Base-by-base conservation (phyloP, 108 stramenopile genomes). In the Discostella pseudostelligera region DNA sequence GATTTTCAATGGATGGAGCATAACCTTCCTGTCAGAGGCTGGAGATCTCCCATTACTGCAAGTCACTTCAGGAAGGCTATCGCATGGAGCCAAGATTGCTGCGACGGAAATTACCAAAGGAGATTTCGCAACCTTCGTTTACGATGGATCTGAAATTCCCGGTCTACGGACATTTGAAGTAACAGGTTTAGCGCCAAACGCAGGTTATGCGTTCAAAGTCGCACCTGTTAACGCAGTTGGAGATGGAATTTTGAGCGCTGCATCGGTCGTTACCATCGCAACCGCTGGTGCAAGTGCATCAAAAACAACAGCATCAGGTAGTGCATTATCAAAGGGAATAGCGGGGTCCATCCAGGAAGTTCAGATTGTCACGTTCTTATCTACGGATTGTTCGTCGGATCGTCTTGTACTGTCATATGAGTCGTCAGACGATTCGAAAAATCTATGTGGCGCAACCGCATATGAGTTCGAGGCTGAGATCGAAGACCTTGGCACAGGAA, bases 201-300 rank as follows among this genome's bases (percentile, higher is more conserved):
- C 69, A 4, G 45, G 74, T n/a, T 93, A 92, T 71, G 87, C 92
- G 8, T 95, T 91, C 81, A 86, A 88, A 69, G 92, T 93, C 28
- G 80, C 83, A 4, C 83, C 92, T 17, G 61, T 89, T 22, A 91
- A 79, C 50, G 72, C 87, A 6, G 70, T 88, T 20, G 94, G 92
- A 17, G 56, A 58, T 25, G 90, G 92, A 25, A 51, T 87, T 8
- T 77, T 89, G 24, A 83, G 82, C 40, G 37, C 43, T 24, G 81
- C 88, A 8, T 83, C 85, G 19, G 51, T 63, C 36, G 87, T 87
- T 5, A 83, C 91, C 8, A 45, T 77, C 17, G 87, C 90, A 14
- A 71, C 86, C 24, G 79, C 84, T 28, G 94, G 94, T 10, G 88
- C 94, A 1, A 80, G 73, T 37, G 80, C 94, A 13, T 59, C 59